A percentile compares a stretch with the other conserved stretches of the same genome.
These are phyloP conservation scores for Prinsepia uniflora DNA, from an alignment of 306 rosid genomes.

Conservation along the genomic window DNA sequence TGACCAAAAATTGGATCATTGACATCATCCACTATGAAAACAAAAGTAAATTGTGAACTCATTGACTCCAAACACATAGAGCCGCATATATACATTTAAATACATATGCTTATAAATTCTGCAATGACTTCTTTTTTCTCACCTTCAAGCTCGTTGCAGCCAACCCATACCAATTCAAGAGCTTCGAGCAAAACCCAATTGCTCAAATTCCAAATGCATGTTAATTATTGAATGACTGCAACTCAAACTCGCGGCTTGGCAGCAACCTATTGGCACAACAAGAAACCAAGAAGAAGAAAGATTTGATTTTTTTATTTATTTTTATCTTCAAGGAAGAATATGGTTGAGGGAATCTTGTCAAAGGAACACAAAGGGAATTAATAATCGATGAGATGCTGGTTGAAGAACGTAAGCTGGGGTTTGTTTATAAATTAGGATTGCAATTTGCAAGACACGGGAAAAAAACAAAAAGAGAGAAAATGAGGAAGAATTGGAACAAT, in stretches of 20 bases:
- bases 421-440: slow-evolving; percentile 22
- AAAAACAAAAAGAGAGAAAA: slow-evolving; percentile 23
- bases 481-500: slow-evolving; percentile 26
- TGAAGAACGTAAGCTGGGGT: slow-evolving; percentile 31
- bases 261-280: slow-evolving; percentile 5
- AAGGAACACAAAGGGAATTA: slow-evolving; percentile 13
- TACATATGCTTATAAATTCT: no score
- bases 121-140: no score
- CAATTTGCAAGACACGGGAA: slow-evolving; percentile 3
- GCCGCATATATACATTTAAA: no score
- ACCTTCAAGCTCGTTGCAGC: no score
- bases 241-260: neutral
- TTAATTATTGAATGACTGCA: slow-evolving; percentile 17
- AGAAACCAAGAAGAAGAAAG: neutral
- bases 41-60: no score
- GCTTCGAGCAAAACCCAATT: slow-evolving; percentile 5
- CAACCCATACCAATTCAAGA: slow-evolving; percentile 3
- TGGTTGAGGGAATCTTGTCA: slow-evolving; percentile 20
- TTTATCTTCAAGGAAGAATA: neutral
- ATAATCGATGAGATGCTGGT: slow-evolving; percentile 35
- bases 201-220: slow-evolving; percentile 1
- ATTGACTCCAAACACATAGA: no score
- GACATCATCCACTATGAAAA: no score
- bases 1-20: no score
- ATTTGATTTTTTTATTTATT: neutral